Base-by-base conservation (phyloP, 2,329 filamentous ascomycete genomes). In the Leptodontidium sp. region DNA sequence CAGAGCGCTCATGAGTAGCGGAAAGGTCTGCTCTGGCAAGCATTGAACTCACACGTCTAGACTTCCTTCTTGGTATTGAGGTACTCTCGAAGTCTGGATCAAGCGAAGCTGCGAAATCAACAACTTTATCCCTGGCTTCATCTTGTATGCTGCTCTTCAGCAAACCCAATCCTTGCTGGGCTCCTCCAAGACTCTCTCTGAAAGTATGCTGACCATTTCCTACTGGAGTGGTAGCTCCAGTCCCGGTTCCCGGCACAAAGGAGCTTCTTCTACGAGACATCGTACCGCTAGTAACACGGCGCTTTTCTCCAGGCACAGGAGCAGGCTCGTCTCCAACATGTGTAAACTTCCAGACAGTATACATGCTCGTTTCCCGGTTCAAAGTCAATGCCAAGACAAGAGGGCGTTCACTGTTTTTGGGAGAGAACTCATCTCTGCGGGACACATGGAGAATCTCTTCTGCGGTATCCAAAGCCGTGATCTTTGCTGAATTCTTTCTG, bases 391-490 rank as follows among this genome's bases (percentile, higher is more conserved):
- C 90, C 66, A 98, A 82, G 12, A 92, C 86, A 32, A 98, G 81
- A 21, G 84, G 84, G 38, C 85, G 81, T 58, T 81, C 81, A 24
- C 74, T 76, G 43, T 75, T 74, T 32, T 73, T 73, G 8, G 74
- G 77, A 66, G 72, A 74, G 65, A 88, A 82, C 61, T 91, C 87
- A 65, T 86, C 85, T 40, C 88, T 82, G 21, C 89, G 82, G 73
- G 95, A 93, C 12, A 97, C 86, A 77, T 97, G 95, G 1, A 98
- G 80, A 62, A 98, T 89, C 77, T 96, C 92, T 77, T 98, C 95
- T 1, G 89, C 86, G 15, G 89, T 86, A 73, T 94, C 90, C 45
- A 98, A 85, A 24, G 93, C 87, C 12, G 78, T 75, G 7, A 83
- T 80, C 11, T 83, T 84, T n/a, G 78, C 82, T 2, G 79, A 77